Evolutionary conservation across 305 asterid genomes (phyloP).

Genomic region (Fraxinus sp.): DNA sequence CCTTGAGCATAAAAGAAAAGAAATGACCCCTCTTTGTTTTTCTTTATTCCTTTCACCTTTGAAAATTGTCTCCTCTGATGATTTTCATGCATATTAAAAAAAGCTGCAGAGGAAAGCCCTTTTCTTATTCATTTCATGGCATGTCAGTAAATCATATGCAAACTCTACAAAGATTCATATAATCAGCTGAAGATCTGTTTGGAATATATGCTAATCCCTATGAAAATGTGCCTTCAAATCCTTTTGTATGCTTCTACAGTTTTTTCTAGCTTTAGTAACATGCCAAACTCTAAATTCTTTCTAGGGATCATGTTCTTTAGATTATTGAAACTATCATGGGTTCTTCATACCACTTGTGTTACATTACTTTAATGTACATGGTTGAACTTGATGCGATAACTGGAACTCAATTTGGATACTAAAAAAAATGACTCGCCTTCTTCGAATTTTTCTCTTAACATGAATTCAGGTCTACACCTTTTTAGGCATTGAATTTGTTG

Average conservation of each 20-base stretch:
- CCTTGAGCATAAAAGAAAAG: constrained; percentile 28
- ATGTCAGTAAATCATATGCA: constrained; percentile 28
- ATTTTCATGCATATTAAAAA: constrained; percentile 48
- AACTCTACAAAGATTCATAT: constrained; percentile 32
- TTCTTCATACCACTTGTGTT: not conserved
- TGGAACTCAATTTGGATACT: not conserved
- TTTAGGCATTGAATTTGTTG: not conserved
- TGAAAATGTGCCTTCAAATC: constrained; percentile 39
- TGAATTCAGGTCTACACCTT: not conserved
- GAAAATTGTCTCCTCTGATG: constrained; percentile 37
- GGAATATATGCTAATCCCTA: constrained; percentile 62
- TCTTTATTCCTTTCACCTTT: constrained; percentile 32
- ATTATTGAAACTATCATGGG: constrained; percentile 24
- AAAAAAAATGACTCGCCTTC: not conserved
- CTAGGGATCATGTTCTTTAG: constrained; percentile 50
- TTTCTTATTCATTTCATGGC: constrained; percentile 35
- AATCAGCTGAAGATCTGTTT: constrained; percentile 38
- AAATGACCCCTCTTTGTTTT: constrained; percentile 31
- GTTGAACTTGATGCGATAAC: not conserved
- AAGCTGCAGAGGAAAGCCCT: constrained; percentile 26
- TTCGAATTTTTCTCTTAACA: not conserved
- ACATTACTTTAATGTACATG: not conserved
- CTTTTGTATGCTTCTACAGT: constrained; percentile 26
- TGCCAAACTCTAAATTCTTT: constrained; percentile 63
- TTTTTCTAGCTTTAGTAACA: constrained; percentile 68